Conservation (phyloP, 495 filamentous ascomycete genomes). For the Delitschia confertaspora region DNA sequence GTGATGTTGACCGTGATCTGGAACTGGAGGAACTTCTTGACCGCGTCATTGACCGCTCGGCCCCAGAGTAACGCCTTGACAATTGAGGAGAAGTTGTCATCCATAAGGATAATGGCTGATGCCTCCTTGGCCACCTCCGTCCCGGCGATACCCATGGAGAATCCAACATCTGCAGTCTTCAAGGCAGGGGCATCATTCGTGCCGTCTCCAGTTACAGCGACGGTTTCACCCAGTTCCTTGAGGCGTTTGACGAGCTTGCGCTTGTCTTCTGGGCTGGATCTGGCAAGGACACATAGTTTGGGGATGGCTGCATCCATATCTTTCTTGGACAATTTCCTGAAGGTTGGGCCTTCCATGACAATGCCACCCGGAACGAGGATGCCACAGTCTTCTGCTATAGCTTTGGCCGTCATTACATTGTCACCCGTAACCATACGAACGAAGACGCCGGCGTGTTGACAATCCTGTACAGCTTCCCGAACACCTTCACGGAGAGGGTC, state of each 20-base stretch:
- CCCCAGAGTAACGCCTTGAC: slow-evolving; percentile 85
- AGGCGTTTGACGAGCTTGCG: slow-evolving; percentile 67
- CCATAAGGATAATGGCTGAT: slow-evolving; percentile 88
- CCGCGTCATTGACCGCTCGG: slow-evolving; percentile 77
- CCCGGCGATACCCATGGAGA: slow-evolving; percentile 85
- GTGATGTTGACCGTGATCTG: slow-evolving; percentile 91
- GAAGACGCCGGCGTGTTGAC: slow-evolving; percentile 69
- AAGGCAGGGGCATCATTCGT: slow-evolving; percentile 87
- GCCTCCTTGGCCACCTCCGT: slow-evolving; percentile 92
- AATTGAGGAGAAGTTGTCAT: slow-evolving; percentile 88
- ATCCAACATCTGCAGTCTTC: slow-evolving; percentile 80
- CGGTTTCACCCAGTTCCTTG: slow-evolving; percentile 79
- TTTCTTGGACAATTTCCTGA: slow-evolving; percentile 56
- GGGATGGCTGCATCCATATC: slow-evolving; percentile 67
- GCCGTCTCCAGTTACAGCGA: slow-evolving; percentile 88
- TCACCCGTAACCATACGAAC: slow-evolving; percentile 92
- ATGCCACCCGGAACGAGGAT: slow-evolving; percentile 67
- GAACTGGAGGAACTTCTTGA: slow-evolving; percentile 89
- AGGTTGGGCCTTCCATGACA: slow-evolving; percentile 75
- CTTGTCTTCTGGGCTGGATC: slow-evolving; percentile 81
- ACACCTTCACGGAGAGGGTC: slow-evolving; percentile 62
- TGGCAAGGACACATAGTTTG: slow-evolving; percentile 70
- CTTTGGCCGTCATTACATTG: slow-evolving; percentile 74
- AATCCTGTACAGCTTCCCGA: slow-evolving; percentile 62
- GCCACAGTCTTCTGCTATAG: slow-evolving; percentile 76